Evolutionary conservation across 495 filamentous ascomycete genomes (phyloP), one percentile per base, ranked within the genome.

Genomic region (Penicillium bialowiezense): DNA sequence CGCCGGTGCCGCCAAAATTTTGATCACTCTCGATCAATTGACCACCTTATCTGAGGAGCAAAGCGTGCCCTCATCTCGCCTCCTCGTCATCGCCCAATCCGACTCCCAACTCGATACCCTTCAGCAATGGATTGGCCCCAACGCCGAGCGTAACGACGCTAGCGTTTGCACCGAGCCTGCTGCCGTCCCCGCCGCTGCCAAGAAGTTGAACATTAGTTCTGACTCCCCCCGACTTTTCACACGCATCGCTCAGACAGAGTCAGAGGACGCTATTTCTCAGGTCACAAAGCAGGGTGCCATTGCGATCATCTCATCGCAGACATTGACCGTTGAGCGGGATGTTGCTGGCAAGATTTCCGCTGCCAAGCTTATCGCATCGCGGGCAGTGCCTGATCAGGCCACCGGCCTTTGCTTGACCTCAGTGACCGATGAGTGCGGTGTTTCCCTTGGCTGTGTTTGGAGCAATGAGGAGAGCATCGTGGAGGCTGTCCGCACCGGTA

Each of bases 371-470:
- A 72, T 97, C 26, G 82, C 87, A 24, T 72, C 80, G 0, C 74
- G 78, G 12, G 85, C 87, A 58, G 81, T 77, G 15, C 88, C 86
- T n/a, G 92, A 97, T 62, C 77, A 90, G 28, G 58, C 77, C n/a
- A 95, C 96, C 63, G 85, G 88, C 5, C 70, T 98, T 7, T 80
- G 92, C 50, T 86, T 91, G 2, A 97, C 93, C 0, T 73, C 95
- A 5, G 93, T 98, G 2, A 86, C 84, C 13, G 90, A 97, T 66
- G 91, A 96, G 69, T 73, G 85, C n/a, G 93, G 91, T 0, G 68
- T 84, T 2, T 89, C 87, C 17, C 74, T 98, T 12, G 93, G 93
- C 0, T 62, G 97, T 48, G 93, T 97, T 2, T 98, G 96, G 76
- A 96, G 90, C 63, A 96, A 85, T 49, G 78, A 85, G 53, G 89